A percentile compares a stretch with the other conserved stretches of the same genome.
phyloP scores from a whole-genome alignment of 2,329 filamentous ascomycete genomes.

The Coniochaeta sp. region DNA sequence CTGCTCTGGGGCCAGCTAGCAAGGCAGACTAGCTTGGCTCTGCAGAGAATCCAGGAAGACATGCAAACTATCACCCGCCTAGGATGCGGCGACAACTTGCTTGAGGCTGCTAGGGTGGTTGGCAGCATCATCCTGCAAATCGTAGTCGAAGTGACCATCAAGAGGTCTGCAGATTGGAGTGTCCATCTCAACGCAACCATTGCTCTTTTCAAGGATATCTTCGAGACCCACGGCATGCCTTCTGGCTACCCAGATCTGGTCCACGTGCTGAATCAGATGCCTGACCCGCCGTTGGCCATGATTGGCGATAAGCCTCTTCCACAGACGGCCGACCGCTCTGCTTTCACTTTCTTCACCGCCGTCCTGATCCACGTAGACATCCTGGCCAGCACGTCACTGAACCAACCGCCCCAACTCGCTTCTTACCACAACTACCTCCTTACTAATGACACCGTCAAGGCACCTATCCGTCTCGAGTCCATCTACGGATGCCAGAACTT shows the following conservation, averaged over 20 bases:
- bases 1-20: slow-evolving; percentile 28
- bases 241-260: background rate
- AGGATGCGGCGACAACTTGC: background rate
- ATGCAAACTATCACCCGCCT: background rate
- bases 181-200: slow-evolving; percentile 41
- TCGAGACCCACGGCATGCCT: slow-evolving; percentile 16
- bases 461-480: slow-evolving; percentile 30
- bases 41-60: slow-evolving; percentile 11
- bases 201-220: slow-evolving; percentile 37
- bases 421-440: slow-evolving; percentile 33
- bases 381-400: slow-evolving; percentile 37
- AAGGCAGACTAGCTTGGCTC: slow-evolving; percentile 32
- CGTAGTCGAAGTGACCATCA: slow-evolving; percentile 39
- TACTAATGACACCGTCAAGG: slow-evolving; percentile 12
- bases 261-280: background rate
- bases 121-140: slow-evolving; percentile 45
- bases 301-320: background rate
- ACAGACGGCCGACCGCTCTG: slow-evolving; percentile 29
- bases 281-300: background rate
- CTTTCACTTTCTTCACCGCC: slow-evolving; percentile 37
- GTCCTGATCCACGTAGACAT: slow-evolving; percentile 41
- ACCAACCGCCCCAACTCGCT: slow-evolving; percentile 30
- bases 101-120: slow-evolving; percentile 20
- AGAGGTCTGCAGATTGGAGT: slow-evolving; percentile 38
- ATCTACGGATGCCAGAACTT: slow-evolving; percentile 47